Evolutionary conservation across 2,329 filamentous ascomycete species (phyloP).

Genomic region (Epichloe scottii): DNA sequence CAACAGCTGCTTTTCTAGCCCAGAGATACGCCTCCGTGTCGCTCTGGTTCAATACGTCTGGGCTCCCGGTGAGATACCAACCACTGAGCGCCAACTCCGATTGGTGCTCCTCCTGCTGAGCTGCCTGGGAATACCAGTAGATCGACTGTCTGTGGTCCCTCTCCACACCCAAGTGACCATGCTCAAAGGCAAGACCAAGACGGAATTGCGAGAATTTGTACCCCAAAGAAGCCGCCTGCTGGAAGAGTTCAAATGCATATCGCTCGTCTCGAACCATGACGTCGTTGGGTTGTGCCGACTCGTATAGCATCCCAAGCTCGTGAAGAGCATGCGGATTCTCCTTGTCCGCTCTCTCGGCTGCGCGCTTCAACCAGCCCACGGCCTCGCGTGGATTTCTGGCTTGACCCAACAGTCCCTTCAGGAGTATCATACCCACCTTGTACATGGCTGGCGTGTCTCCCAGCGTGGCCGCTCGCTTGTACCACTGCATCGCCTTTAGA

Average conservation of each 20-base stretch:
- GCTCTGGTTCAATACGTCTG: constrained; percentile 78
- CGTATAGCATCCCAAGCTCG: constrained; percentile 61
- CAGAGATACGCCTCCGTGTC: constrained; percentile 96
- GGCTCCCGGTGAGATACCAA: constrained; percentile 91
- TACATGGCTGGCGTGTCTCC: constrained; percentile 95
- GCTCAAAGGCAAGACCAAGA: constrained; percentile 79
- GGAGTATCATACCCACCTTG: constrained; percentile 90
- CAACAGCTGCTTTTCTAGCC: constrained; percentile 84
- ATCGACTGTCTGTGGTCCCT: constrained; percentile 80
- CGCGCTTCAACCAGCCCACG: constrained; percentile 83
- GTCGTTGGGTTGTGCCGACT: constrained; percentile 53
- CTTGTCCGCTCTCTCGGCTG: constrained; percentile 72
- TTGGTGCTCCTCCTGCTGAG: constrained; percentile 88
- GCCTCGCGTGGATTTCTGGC: constrained; percentile 72
- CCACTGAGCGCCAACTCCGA: constrained; percentile 72
- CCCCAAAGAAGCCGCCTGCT: constrained; percentile 72
- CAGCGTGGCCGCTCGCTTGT: constrained; percentile 79
- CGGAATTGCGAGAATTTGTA: constrained; percentile 95
- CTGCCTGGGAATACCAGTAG: constrained; percentile 85
- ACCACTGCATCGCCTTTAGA: constrained; percentile 95
- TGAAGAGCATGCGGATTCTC: constrained; percentile 95
- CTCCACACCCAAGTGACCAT: constrained; percentile 68
- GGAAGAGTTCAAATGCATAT: constrained; percentile 72
- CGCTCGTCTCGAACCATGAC: constrained; percentile 67
- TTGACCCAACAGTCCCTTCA: constrained; percentile 90